Base-by-base conservation (phyloP, 225 moss, liverwort and hornwort species). In the Marchantia paleacea region DNA sequence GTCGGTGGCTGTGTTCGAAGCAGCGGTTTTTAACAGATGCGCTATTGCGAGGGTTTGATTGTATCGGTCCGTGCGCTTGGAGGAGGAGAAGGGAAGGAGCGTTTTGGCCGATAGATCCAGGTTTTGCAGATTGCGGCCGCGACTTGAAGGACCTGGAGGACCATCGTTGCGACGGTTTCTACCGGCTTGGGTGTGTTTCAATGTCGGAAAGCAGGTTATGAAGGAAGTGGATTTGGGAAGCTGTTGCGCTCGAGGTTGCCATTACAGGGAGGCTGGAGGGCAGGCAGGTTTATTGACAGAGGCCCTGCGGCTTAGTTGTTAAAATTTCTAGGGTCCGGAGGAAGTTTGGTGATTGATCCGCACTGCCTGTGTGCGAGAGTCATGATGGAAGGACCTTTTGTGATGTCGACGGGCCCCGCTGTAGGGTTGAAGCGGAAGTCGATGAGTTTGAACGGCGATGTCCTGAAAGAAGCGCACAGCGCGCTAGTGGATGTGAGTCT, bases 381-480 rank as follows among this genome's bases (percentile, higher is more conserved):
- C 63, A 62, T 78, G 75, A 77, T 76, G 82, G 75, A 73, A 73
- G 78, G 83, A 61, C 83, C 78, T 29, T 83, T 57, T 48, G 73
- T 73, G 26, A 83, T 78, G 78, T 73, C 72, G 73, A 78, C 69
- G 60, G 83, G 78, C 47, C 78, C 72, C 11, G 83, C 78, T 24
- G 78, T 71, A 22, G 83, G 83, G 31, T 47, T 92, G 79, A 93
- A 93, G 70, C 85, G 93, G 39, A 93, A 93, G 87, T 93, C 93
- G 12, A 92, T 93, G 92, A 92, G 93, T 83, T 66, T 93, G 84
- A 93, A 92, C 74, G 86, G 88, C 55, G 92, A 93, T 28, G 88
- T 85, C 11, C 71, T 73, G 52, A 86, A 84, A 26, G 81, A 84
- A 14, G 63, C 76, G 12, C 77, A 79, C 58, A 75, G 78, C 60